Base-by-base conservation (phyloP, 768 basidiomycete genomes). In the Fomitopsis serialis region DNA sequence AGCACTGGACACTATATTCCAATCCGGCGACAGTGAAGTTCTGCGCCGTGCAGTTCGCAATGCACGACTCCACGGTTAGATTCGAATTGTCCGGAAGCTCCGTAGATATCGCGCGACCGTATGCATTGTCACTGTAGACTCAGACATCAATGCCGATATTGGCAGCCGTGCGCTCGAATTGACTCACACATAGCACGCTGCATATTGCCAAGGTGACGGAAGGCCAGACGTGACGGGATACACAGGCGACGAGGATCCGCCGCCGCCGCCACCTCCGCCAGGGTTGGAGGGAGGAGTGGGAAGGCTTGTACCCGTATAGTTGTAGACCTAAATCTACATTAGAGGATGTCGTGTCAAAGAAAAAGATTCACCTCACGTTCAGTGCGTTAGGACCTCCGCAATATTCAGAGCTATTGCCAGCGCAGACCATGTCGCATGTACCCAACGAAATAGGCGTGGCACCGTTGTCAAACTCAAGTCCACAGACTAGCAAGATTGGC, bases 351-450 rank as follows among this genome's bases (percentile, higher is more conserved):
- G 2, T 32, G 23, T 25, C 19, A 35, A 8, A 0, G 23, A 7
- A 19, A 24, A 22, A 7, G 17, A 27, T 15, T 19, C n/a, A 42
- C 9, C 3, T 27, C 27, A 83, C 66, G 50, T 79, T 85, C 21
- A 89, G 70, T 42, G 79, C 70, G 61, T 84, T 75, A 0, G 87
- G 84, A 32, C 88, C 89, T 21, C 89, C 89, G 58, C 89, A 91
- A 54, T 81, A 81, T 61, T 89, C 81, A 0, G 80, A 72, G 37
- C 66, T 68, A 54, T 85, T 82, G 12, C 86, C 87, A 2, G 66
- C 67, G 62, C 87, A 90, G 24, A 73, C 57, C 85, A 87, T 88
- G 59, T 73, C 75, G 62, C 89, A 92, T 45, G 79, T 80, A 1
- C 74, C 64, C n/a, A 73, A 67, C 0, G 77, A 58, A 0, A 74